Evolutionary conservation across 768 basidiomycete species (phyloP).

Genomic region (Mycena belliarum): DNA sequence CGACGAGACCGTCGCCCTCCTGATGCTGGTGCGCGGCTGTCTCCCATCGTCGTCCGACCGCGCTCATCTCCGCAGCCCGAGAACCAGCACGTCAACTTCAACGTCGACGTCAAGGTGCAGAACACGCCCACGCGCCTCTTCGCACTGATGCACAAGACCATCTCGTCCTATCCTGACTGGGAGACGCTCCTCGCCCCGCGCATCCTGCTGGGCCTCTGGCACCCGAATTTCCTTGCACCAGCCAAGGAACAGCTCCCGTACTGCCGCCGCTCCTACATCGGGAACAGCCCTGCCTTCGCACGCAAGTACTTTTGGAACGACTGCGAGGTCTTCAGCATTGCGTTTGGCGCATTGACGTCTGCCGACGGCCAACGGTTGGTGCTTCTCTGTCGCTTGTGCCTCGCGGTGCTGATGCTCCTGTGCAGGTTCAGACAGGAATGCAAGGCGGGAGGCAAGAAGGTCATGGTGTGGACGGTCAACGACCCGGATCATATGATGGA

Average conservation of each 20-base stretch:
- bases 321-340: conserved; percentile 85
- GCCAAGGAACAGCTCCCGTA: conserved; percentile 81
- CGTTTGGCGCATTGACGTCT: conserved; percentile 70
- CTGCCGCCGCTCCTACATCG: conserved; percentile 85
- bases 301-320: conserved; percentile 88
- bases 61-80: conserved; percentile 50
- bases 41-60: neutral
- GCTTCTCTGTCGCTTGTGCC: neutral
- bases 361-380: conserved; percentile 71
- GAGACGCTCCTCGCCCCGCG: conserved; percentile 76
- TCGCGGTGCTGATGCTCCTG: neutral
- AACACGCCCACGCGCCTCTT: conserved; percentile 91
- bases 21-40: conserved; percentile 65
- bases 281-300: conserved; percentile 67
- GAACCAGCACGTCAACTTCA: conserved; percentile 73
- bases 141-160: conserved; percentile 68
- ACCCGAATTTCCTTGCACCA: conserved; percentile 82
- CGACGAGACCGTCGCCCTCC: conserved; percentile 70
- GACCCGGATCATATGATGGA: conserved; percentile 87
- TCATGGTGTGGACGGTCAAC: conserved; percentile 99
- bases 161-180: conserved; percentile 69
- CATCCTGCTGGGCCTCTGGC: conserved; percentile 83
- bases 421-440: conserved; percentile 80
- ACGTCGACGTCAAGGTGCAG: conserved; percentile 93
- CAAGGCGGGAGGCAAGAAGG: conserved; percentile 71